Base-by-base conservation (phyloP, 306 rosid species). In the Styphnolobium japonicum region DNA sequence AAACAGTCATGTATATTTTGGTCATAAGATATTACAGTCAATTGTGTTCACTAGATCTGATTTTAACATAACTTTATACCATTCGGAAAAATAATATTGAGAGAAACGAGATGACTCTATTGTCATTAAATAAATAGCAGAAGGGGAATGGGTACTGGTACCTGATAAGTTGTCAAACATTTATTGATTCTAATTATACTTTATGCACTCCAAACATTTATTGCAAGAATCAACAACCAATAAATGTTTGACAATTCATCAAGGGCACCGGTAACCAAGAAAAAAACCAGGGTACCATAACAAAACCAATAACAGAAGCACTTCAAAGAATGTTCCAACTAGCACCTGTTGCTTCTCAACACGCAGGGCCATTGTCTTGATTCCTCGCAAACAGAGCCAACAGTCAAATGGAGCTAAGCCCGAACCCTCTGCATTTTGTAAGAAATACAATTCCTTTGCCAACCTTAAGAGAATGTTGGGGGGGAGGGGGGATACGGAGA, bases 331-430 rank as follows among this genome's bases (percentile, higher is more conserved):
- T 42, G 86, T 71, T 55, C 49, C 58, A 83, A 83, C 67, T 52
- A 15, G 80, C 77, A 94, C 98, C 97, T 95, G 98, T 72, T 95
- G 97, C 91, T 90, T 92, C 84, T 95, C 97, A 78, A 94, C 80
- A 63, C 97, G 89, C 34, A 94, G 90, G 80, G 93, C 89, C 95
- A 95, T 88, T 25, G 98, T 95, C 90, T 95, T 95, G 67, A 95
- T 84, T 80, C 97, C 97, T 80, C 95, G 82, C 78, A 92, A 78
- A 81, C 97, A 92, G 19, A 91, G 85, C 95, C 95, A 94, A 75
- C 97, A 95, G 81, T 92, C 96, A 84, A 90, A 88, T 61, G 97
- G 98, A 81, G 98, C 97, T 78, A 95, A 86, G 67, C 95, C 98
- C 45, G 97, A 86, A 75, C 98, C 98, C 84, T 80, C 97, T 6